Base-by-base conservation (phyloP, 257 asterid genomes). In the Salvia splendens region DNA sequence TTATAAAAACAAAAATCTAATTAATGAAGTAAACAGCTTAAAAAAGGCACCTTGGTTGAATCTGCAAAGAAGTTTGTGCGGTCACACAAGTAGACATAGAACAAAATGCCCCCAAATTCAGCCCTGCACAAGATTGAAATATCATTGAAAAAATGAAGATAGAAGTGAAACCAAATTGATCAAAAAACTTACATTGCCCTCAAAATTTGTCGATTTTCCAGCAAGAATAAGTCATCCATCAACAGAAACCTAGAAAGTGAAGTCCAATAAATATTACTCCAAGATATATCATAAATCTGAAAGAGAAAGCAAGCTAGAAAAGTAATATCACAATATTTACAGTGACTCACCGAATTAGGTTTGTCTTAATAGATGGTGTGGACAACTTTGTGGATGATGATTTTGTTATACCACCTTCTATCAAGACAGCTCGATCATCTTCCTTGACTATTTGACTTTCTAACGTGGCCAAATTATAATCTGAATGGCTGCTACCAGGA, bases 331-430 rank as follows among this genome's bases (percentile, higher is more conserved):
- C 20, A 17, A 63, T 58, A 49, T 20, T 46, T 53, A 71, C 61
- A 65, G 30, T 53, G 49, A 74, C 78, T 61, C 36, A 88, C 96
- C 89, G 86, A 63, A 84, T 73, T 71, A 88, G 64, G 81, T 88
- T 87, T 64, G 86, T 78, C 74, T 79, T 86, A 64, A 86, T 59
- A 46, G 89, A 81, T 73, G 84, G 69, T 79, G 58, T 74, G 69
- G 78, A 30, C 54, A 67, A 54, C 85, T 88, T 88, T 24, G 73
- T 33, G 16, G 97, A 84, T 15, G 84, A 79, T 30, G 92, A 74
- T 80, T 84, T 85, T 70, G 92, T 48, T 35, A 87, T 89, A 49
- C 92, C 95, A 30, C 95, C 95, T 88, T 90, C 97, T 79, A 91
- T 77, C 79, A 91, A 72, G 62, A 76, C 85, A 80, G 84, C 85